Evolutionary conservation across 2,329 filamentous ascomycete genomes (phyloP).

Genomic region (Ramularia collo-cygni): DNA sequence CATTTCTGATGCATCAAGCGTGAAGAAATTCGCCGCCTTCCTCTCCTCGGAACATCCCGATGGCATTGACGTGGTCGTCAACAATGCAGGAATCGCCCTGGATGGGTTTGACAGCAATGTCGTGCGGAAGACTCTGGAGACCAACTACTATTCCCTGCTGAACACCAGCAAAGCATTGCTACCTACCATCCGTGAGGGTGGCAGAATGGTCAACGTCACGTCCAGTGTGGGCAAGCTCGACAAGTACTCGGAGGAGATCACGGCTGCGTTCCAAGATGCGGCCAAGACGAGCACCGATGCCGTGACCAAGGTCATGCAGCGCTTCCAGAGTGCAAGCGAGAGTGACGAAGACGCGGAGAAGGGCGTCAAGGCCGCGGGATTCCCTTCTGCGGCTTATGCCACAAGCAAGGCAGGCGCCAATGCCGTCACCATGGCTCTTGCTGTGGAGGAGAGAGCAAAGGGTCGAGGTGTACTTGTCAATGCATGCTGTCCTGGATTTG

Average conservation of each 20-base stretch:
- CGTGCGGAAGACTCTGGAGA: conserved; percentile 43
- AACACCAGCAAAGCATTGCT: conserved; percentile 40
- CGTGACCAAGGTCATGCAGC: conserved; percentile 43
- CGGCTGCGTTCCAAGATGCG: conserved; percentile 36
- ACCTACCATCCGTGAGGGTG: conserved; percentile 39
- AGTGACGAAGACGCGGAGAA: conserved; percentile 34
- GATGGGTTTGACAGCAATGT: conserved; percentile 38
- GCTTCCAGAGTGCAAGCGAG: conserved; percentile 36
- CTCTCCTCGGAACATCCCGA: conserved; percentile 41
- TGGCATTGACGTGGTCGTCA: conserved; percentile 48
- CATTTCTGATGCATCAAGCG: conserved; percentile 41
- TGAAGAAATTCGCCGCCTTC: conserved; percentile 37
- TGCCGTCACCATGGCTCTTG: conserved; percentile 31
- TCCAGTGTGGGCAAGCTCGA: conserved; percentile 40
- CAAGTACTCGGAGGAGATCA: conserved; percentile 41
- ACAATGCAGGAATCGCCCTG: conserved; percentile 42
- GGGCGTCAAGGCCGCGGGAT: conserved; percentile 41
- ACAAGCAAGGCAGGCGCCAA: conserved; percentile 35
- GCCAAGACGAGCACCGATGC: conserved; percentile 28
- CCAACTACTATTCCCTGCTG: conserved; percentile 49
- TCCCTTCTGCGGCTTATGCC: conserved; percentile 45
- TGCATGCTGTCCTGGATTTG: conserved; percentile 32
- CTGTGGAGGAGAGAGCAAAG: conserved; percentile 23
- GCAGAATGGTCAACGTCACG: conserved; percentile 46
- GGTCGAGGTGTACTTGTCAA: conserved; percentile 27